Percentiles rank a stretch among this genome's conserved stretches.
Conservation (phyloP, 2,329 filamentous ascomycete genomes). For the Fusarium foetens region DNA sequence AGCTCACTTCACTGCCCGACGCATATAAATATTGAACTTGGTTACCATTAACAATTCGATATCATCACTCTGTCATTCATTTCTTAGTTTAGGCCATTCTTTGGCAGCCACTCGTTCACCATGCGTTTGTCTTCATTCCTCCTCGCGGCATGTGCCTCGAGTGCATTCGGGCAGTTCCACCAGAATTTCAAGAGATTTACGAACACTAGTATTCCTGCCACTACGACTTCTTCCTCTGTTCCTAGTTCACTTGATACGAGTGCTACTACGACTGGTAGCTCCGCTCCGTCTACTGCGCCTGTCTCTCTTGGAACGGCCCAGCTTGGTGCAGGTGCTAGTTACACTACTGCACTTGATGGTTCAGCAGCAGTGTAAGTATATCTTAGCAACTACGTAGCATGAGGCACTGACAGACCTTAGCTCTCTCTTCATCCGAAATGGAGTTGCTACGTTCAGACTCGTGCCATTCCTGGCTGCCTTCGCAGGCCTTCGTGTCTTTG, state of each 20-base stretch:
- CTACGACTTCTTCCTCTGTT: not conserved
- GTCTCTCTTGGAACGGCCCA: not conserved
- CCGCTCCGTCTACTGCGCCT: fast-evolving
- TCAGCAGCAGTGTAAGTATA: conserved; percentile 8
- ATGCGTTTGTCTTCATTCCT: not conserved
- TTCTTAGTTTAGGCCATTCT: not conserved
- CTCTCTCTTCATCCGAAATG: not conserved
- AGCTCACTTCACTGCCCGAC: not conserved
- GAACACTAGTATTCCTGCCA: conserved; percentile 13
- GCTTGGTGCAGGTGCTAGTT: not conserved
- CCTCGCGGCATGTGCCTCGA: not conserved
- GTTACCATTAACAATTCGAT: fast-evolving
- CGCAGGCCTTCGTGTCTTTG: not conserved
- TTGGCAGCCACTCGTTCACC: not conserved
- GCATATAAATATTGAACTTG: not conserved
- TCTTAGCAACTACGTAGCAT: fast-evolving
- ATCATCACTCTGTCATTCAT: not conserved
- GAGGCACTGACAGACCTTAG: not conserved
- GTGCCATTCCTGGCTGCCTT: not conserved
- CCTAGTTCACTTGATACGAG: not conserved
- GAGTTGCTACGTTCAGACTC: not conserved
- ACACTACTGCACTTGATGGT: not conserved
- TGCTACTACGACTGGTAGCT: not conserved
- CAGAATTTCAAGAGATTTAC: conserved; percentile 20
- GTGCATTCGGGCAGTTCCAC: not conserved